phyloP scores from a whole-genome alignment of 768 basidiomycete genomes.

The Megacollybia marginata region DNA sequence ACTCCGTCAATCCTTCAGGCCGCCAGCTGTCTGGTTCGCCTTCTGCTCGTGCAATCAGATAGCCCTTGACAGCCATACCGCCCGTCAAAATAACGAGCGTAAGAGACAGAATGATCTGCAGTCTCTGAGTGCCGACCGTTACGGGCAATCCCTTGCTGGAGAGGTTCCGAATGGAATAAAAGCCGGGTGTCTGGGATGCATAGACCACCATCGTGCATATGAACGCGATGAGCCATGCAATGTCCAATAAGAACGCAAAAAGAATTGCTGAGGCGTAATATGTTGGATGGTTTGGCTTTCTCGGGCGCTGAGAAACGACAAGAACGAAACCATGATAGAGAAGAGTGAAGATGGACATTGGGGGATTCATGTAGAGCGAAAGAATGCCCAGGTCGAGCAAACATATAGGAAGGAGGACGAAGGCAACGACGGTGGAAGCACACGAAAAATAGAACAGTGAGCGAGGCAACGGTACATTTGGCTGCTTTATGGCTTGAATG shows the following conservation, averaged over 20 bases:
- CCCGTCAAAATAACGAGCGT: conserved; percentile 18
- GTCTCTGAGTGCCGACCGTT: conserved; percentile 19
- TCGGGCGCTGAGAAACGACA: conserved; percentile 17
- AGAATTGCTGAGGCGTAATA: conserved; percentile 26
- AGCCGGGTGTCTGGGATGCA: conserved; percentile 7
- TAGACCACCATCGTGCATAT: conserved; percentile 20
- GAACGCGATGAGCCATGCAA: conserved; percentile 24
- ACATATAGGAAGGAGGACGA: conserved; percentile 20
- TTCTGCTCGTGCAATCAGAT: conserved; percentile 20
- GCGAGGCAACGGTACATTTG: conserved; percentile 14
- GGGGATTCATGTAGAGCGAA: conserved; percentile 25
- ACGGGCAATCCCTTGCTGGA: conserved; percentile 20
- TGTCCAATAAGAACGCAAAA: conserved; percentile 20
- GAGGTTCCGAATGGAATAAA: conserved; percentile 13
- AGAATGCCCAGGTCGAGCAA: conserved; percentile 26
- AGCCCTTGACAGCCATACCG: conserved; percentile 18
- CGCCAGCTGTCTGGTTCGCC: conserved; percentile 26
- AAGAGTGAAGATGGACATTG: conserved; percentile 20
- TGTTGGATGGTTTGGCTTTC: conserved; percentile 18
- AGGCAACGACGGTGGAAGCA: conserved; percentile 17
- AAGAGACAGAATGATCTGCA: conserved; percentile 21
- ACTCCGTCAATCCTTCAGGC: background rate
- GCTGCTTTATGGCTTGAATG: conserved; percentile 2
- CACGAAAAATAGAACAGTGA: conserved; percentile 21
- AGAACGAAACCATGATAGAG: conserved; percentile 20